Conservation (phyloP, 331 rosid genomes). For the Quercus phellos region DNA sequence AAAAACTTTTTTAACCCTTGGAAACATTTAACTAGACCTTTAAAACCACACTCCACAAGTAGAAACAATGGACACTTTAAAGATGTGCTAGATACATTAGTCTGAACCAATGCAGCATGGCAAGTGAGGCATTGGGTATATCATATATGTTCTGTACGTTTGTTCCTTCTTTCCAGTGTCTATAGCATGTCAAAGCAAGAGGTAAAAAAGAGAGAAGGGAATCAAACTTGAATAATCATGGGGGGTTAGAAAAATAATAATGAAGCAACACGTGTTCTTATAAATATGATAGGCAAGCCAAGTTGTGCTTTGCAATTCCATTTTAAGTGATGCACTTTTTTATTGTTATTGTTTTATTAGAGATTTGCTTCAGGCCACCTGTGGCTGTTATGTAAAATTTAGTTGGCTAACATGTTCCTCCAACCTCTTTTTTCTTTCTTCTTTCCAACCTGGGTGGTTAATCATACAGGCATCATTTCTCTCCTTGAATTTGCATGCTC, state of each 20-base stretch:
- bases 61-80: not conserved
- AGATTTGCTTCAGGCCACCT: not conserved
- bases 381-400: not conserved
- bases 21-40: too few species aligned
- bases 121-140: not conserved
- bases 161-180: not conserved
- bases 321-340: not conserved
- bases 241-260: not conserved
- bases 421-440: not conserved
- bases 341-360: constrained; percentile 5
- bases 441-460: constrained; percentile 16
- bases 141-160: not conserved
- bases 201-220: not conserved
- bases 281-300: not conserved
- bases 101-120: not conserved
- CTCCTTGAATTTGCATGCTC: constrained; percentile 66
- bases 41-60: not conserved
- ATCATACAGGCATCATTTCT: constrained; percentile 62
- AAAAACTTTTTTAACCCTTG: too few species aligned
- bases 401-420: constrained; percentile 4
- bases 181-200: not conserved
- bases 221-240: not conserved
- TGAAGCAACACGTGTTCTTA: not conserved
- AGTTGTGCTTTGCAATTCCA: not conserved
- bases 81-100: not conserved